Base-by-base conservation (phyloP, 768 basidiomycete species). In the Hygrophorus pudorinus region DNA sequence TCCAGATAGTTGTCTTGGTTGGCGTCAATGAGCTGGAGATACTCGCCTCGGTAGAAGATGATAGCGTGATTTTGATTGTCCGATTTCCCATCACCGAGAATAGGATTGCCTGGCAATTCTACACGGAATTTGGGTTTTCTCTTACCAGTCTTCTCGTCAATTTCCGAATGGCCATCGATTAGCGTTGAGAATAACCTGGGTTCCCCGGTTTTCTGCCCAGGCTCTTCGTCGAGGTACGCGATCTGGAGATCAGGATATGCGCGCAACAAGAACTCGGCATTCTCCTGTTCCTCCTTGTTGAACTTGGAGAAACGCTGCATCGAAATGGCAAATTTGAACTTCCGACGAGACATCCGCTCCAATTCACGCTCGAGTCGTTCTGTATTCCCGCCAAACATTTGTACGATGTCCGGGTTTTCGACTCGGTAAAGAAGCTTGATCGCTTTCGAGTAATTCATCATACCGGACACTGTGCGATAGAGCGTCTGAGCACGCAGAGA, bases 401-500 rank as follows among this genome's bases (percentile, higher is more conserved):
- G 91, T 1, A 99, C 96, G 45, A 97, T 85, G 61, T 91, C 90
- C 6, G 96, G 96, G 64, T 97, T 98, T 66, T 98, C 96, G 49
- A 99, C 94, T 29, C 96, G 88, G 63, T 98, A 98, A 14, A 98
- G 76, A 30, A 99, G 76, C 64, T 99, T 99, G 81, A 99, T 94
- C 18, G 96, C 96, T 67, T 99, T 99, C 56, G 91, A 86, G 67
- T 99, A 99, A 69, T 99, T 98, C 96, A 99, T 98, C 90, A 99
- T 97, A 49, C 96, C 96, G 4, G 96, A 98, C 14, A 98, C 91
- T 9, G 96, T 99, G 50, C 96, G 84, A 64, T 99, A 99, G 27
- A 99, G 78, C 0, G 96, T 99, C 66, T 99, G 96, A 4, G 93
- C 93, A 43, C 96, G 89, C 20, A 99, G 75, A 2, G 93, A 97